Evolutionary conservation across 139 green algal species (phyloP), one percentile per base, ranked within the genome.

Genomic region (Protoeuglena noctilucae): DNA sequence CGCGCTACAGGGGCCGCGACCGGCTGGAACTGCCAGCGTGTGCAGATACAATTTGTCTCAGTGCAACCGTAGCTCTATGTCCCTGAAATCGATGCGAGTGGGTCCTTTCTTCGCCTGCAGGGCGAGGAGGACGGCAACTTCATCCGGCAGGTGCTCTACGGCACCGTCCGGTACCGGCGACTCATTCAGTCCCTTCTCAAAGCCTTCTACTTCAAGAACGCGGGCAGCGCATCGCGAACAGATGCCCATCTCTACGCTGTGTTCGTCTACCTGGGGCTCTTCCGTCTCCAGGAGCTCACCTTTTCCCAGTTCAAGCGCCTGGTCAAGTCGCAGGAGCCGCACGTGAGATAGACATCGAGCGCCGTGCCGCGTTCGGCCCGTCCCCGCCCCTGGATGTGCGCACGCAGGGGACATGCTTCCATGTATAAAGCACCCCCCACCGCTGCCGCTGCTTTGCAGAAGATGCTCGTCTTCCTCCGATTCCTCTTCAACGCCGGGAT

Each of bases 381-480:
- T n/a, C n/a, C n/a, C n/a, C n/a, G n/a, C n/a, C n/a, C n/a, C n/a
- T n/a, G n/a, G n/a, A n/a, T n/a, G n/a, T n/a, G n/a, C n/a, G n/a
- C n/a, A n/a, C n/a, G n/a, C n/a, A n/a, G n/a, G n/a, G n/a, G n/a
- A n/a, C n/a, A n/a, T n/a, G n/a, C n/a, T n/a, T n/a, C n/a, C n/a
- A n/a, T n/a, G n/a, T n/a, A n/a, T n/a, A n/a, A n/a, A n/a, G n/a
- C n/a, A n/a, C n/a, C n/a, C n/a, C n/a, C n/a, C n/a, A n/a, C n/a
- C n/a, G n/a, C n/a, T n/a, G n/a, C n/a, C n/a, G n/a, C n/a, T n/a
- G n/a, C n/a, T n/a, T n/a, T n/a, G 5, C 74, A 83, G 51, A 87
- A 87, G 66, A 81, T 85, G 68, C 48, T 77, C 22, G 68, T 82
- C 26, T 69, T 86, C 22, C 54, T 89, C 25, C 49, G 65, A 6